Evolutionary conservation across 768 basidiomycete species (phyloP), one percentile per base, ranked within the genome.

Genomic region (Sarcodon aspratus): DNA sequence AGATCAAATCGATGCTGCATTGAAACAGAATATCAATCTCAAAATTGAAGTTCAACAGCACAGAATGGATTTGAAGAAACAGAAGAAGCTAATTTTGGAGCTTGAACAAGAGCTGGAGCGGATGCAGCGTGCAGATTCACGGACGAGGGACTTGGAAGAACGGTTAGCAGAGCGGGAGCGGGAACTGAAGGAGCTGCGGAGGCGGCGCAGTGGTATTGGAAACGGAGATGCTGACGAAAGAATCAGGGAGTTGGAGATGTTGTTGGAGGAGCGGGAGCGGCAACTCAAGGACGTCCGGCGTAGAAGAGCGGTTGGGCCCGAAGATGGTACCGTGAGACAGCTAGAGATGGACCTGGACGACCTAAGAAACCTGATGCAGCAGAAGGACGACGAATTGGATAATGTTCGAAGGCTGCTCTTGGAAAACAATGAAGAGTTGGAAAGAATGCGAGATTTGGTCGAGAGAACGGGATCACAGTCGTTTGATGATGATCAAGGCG

Each of bases 11-110:
- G 87, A 96, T 58, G 85, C 86, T 5, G 87, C 85, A 4, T 76
- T 91, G 50, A 90, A 93, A 57, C 90, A 95, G 65, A 95, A 95
- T 58, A 88, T 92, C 59, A 84, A 82, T 54, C 81, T 95, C 59
- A 95, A 95, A 66, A 84, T 93, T 56, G 89, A 93, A 62, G 87
- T 92, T 1, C 86, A 91, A 56, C 82, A 90, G 59, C 80, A 88
- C 1, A 83, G 87, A 10, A 80, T 88, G 69, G 93, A 95, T 66
- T 76, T 92, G 59, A 95, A 95, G 73, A 89, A 87, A 62, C 72
- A 90, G 52, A 90, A 90, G 65, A 94, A 95, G 60, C 79, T 91
- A 32, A 76, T 94, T 1, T 68, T 89, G 9, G 87, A 92, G 55
- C 78, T 88, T 12, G 85, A 94, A 61, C 77, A 79, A 48, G 88